A percentile compares a stretch with the other conserved stretches of the same genome.
phyloP scores from a whole-genome alignment of 1,284 basidiomycete genomes.

The Cryptococcus sp. region DNA sequence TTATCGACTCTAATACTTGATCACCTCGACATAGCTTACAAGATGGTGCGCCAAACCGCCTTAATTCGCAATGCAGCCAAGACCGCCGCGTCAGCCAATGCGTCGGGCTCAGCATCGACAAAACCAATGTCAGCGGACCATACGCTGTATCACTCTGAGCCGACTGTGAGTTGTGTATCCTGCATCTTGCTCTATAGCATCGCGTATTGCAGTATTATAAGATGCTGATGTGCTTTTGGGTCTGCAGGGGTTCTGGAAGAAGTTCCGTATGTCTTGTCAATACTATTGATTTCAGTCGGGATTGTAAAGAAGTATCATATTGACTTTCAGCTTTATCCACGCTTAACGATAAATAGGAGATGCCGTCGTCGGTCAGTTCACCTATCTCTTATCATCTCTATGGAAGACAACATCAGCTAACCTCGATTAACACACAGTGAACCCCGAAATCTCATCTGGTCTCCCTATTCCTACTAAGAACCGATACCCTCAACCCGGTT shows the following conservation, averaged over 20 bases:
- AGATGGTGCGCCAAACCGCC: slow-evolving; percentile 26
- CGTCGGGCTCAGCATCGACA: slow-evolving; percentile 33
- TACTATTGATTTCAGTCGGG: background rate
- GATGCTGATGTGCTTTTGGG: slow-evolving; percentile 12
- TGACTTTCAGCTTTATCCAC: background rate
- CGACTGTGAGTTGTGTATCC: slow-evolving; percentile 59
- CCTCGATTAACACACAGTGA: slow-evolving; percentile 54
- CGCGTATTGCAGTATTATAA: too few relatives aligned
- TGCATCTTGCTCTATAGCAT: background rate
- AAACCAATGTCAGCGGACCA: slow-evolving; percentile 65
- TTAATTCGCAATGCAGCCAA: slow-evolving; percentile 43
- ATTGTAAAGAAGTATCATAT: slow-evolving; percentile 1
- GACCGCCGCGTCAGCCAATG: background rate
- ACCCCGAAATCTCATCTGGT: slow-evolving; percentile 88
- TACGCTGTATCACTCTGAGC: slow-evolving; percentile 80
- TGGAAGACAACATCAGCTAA: background rate
- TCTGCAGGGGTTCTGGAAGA: slow-evolving; percentile 79
- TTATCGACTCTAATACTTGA: too few relatives aligned
- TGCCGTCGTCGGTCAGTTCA: slow-evolving; percentile 70
- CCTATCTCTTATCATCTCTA: background rate
- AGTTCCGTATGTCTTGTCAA: slow-evolving; percentile 67
- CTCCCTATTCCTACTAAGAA: slow-evolving; percentile 74
- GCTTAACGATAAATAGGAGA: slow-evolving; percentile 61
- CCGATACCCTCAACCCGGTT: slow-evolving; percentile 82
- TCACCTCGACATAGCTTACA: background rate